Base-by-base conservation (phyloP, 2,329 filamentous ascomycete genomes). In the Arthrocladium fulminans region DNA sequence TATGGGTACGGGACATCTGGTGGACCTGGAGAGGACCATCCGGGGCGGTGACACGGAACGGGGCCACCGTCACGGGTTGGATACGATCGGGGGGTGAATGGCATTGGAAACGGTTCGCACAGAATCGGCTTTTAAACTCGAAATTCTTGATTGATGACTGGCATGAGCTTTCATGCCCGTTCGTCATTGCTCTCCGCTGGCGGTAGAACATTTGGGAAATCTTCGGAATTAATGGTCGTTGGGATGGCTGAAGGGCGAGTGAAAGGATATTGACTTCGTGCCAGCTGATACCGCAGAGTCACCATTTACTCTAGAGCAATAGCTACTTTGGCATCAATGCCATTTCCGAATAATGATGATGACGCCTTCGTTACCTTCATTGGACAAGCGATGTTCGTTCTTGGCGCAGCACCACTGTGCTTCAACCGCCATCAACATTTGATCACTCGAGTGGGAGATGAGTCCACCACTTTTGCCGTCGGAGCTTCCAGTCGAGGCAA, bases 11-110 rank as follows among this genome's bases (percentile, higher is more conserved):
- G 20, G 9, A 22, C 10, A 9, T 32, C 17, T 39, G 15, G 44
- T 29, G 32, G 30, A 23, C 20, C 44, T 47, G 44, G 32, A 23
- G 44, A 47, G 3, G 32, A 47, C 34, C 34, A 38, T 34, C n/a
- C 20, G n/a, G 27, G 15, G 44, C 44, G 34, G 32, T 47, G 29
- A 19, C 32, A 38, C 39, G 44, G 39, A 47, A 27, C 44, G 19
- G 29, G n/a, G 19, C 44, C 30, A 45, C 13, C 34, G 42, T 20
- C n/a, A n/a, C n/a, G n/a, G 22, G 17, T 13, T 27, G 13, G 19
- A 23, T 19, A 30, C 8, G 19, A 35, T n/a, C 25, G 25, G 39
- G n/a, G 27, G 22, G 27, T 42, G 19, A 42, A 42, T 25, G 24
- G 39, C 22, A 24, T 42, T 42, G 20, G 19, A 13, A 10, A 40